These are phyloP conservation scores for Zygotorulaspora sp. DNA, from an alignment of 805 yeast species.

Conservation along the genomic window DNA sequence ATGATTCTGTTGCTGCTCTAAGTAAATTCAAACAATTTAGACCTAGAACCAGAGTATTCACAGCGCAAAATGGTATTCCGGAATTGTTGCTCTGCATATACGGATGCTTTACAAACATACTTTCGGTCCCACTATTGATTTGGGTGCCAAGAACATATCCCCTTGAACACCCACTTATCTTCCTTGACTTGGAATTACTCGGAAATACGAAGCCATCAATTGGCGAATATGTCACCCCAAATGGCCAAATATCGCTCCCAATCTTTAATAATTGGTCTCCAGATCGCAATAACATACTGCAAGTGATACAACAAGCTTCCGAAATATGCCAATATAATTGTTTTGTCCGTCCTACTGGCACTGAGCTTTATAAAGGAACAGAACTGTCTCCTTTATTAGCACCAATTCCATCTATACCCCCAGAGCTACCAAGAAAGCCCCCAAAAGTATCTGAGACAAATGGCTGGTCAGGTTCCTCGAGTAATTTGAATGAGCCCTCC, in stretches of 20 bases:
- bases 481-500: not conserved
- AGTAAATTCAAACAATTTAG: slow-evolving; percentile 51
- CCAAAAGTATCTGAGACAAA: slow-evolving; percentile 11
- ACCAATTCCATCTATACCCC: slow-evolving; percentile 13
- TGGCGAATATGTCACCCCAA: slow-evolving; percentile 62
- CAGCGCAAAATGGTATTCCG: slow-evolving; percentile 54
- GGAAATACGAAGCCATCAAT: slow-evolving; percentile 45
- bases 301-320: slow-evolving; percentile 14
- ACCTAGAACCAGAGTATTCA: slow-evolving; percentile 65
- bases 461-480: not conserved
- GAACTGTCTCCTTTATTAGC: slow-evolving; percentile 11
- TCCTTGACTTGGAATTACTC: slow-evolving; percentile 48
- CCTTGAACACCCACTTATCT: slow-evolving; percentile 58
- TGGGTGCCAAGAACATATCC: slow-evolving; percentile 82
- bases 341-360: slow-evolving; percentile 1
- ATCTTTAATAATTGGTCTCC: slow-evolving; percentile 55
- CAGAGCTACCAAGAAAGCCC: slow-evolving; percentile 12
- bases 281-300: slow-evolving; percentile 12
- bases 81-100: slow-evolving; percentile 57
- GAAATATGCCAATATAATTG: slow-evolving; percentile 7
- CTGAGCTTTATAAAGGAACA: not conserved
- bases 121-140: slow-evolving; percentile 56
- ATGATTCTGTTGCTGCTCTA: slow-evolving; percentile 49
- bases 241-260: slow-evolving; percentile 70
- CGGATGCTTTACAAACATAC: slow-evolving; percentile 42